Base-by-base conservation (phyloP, 2,329 filamentous ascomycete genomes). In the Aspergillus fructus region DNA sequence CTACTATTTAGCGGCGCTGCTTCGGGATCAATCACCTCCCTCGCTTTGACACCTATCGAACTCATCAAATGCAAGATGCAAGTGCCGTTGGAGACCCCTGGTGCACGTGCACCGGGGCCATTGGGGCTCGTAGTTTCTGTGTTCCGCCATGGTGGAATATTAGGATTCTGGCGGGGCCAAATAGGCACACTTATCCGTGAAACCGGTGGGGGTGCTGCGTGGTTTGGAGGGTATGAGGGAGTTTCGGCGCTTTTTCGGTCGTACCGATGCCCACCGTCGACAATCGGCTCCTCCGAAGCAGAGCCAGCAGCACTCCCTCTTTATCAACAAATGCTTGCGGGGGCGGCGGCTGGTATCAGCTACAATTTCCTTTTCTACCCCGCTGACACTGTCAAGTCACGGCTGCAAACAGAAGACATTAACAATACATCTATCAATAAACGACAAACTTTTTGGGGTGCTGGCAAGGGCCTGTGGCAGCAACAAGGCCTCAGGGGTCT, bases 301-400 rank as follows among this genome's bases (percentile, higher is more conserved):
- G 66, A 74, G 8, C 67, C 81, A 4, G 77, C 83, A 48, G 80
- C 86, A 1, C 78, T 97, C 9, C 89, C 91, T 5, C 74, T 97
- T 5, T 90, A 89, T 82, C 91, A 97, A 76, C 92, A 96, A 73
- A 91, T 96, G 69, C 72, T 91, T 19, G 90, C 93, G 1, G 93
- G 93, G 42, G 93, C 93, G 3, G 85, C 87, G 7, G 94, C 93
- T 3, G 94, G 94, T 53, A 90, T 97, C 78, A 88, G 87, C 37
- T 99, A 99, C 78, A 99, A 99, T 73, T 97, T 97, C 71, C 78
- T 96, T 21, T 97, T 97, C 80, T 99, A 94, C 73, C 94, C 94
- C 0, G 94, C 94, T 49, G 94, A 99, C 73, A 99, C 94, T 0
- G 89, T 99, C 79, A 99, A 99, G 78, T 96, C 90, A 17, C 87